Evolutionary conservation across 2,329 filamentous ascomycete genomes (phyloP).

Genomic region (Ophiostoma australiae): DNA sequence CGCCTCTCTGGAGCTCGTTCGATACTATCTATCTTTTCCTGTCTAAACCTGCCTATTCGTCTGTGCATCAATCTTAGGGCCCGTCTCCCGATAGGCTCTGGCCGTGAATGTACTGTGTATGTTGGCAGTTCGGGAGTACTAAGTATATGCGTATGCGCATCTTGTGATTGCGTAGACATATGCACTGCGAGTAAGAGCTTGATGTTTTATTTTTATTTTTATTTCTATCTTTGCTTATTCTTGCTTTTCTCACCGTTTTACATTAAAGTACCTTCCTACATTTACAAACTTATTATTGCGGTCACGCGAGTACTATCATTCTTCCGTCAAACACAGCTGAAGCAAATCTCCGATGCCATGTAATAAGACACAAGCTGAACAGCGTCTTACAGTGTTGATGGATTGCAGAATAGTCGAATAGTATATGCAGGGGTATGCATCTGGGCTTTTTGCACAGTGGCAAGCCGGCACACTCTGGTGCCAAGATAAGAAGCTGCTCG

Average conservation of each 20-base stretch:
- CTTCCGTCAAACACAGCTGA: neutral
- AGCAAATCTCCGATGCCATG: neutral
- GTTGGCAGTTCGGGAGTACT: no score
- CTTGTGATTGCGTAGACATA: neutral
- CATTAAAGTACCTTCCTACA: no score
- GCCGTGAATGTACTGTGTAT: no score
- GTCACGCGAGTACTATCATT: neutral
- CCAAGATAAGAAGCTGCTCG: neutral
- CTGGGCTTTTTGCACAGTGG: neutral
- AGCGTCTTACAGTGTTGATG: neutral
- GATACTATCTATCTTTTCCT: neutral
- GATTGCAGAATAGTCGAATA: neutral
- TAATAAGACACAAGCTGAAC: neutral
- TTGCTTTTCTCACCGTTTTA: neutral
- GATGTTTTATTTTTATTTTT: neutral
- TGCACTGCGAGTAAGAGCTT: neutral
- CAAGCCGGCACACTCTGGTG: neutral
- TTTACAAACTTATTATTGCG: neutral
- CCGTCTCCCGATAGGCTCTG: neutral
- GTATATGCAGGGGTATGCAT: slow-evolving; percentile 1
- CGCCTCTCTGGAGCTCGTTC: neutral
- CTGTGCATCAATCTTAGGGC: neutral
- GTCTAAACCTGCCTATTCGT: no score
- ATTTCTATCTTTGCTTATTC: neutral
- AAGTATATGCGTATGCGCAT: neutral